These are phyloP conservation scores for Liquidambar formosana DNA, from an alignment of 164 flowering plant genomes.

Conservation along the genomic window DNA sequence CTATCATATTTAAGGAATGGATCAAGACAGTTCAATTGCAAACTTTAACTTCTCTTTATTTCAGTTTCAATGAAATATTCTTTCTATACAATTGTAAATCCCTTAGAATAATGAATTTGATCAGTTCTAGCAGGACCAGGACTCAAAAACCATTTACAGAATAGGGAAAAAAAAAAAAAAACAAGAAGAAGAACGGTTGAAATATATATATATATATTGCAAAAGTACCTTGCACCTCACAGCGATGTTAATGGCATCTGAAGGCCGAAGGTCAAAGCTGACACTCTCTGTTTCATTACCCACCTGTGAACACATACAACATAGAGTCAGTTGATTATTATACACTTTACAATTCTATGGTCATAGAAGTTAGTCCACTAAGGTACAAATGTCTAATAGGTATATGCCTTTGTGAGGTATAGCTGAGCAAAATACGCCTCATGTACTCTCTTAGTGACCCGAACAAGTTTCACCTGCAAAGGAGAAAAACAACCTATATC, in stretches of 20 bases:
- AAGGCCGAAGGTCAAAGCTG: conserved; percentile 93
- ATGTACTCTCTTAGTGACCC: conserved; percentile 94
- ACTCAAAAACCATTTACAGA: not conserved
- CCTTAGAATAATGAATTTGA: not conserved
- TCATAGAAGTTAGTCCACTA: not conserved
- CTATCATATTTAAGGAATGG: too few relatives aligned
- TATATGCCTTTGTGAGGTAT: conserved; percentile 68
- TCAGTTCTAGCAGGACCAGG: not conserved
- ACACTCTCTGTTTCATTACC: conserved; percentile 60
- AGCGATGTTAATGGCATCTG: conserved; percentile 99
- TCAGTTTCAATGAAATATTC: not conserved
- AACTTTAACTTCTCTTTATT: not conserved
- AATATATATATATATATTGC: too few relatives aligned
- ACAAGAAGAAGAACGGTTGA: not conserved
- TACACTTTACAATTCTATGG: not conserved
- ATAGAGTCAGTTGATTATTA: not conserved
- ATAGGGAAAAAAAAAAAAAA: not conserved
- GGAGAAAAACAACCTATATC: not conserved
- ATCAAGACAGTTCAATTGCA: too few relatives aligned
- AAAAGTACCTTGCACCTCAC: conserved; percentile 91
- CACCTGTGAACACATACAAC: conserved; percentile 36
- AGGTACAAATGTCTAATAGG: not conserved
- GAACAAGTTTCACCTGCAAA: conserved; percentile 82
- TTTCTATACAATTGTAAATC: not conserved
- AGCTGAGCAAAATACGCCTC: conserved; percentile 96